A percentile compares a stretch with the other conserved stretches of the same genome.
Conservation (phyloP, 2,329 filamentous ascomycete genomes). For the Pestalotiopsis sp. region DNA sequence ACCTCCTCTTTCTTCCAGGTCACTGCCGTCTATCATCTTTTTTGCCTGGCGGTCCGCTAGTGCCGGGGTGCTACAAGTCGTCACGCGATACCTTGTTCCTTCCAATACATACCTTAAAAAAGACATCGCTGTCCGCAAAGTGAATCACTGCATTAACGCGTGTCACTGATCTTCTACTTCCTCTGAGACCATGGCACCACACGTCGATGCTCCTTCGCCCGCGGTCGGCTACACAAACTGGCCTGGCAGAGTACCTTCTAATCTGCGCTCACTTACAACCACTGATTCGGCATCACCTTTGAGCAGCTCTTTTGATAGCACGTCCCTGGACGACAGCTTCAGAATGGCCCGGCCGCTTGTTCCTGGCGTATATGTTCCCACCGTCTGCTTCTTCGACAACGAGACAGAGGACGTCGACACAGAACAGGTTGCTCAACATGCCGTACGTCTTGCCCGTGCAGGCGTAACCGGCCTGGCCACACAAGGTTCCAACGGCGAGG, state of each 20-base stretch:
- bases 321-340: conserved; percentile 25
- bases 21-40: neutral
- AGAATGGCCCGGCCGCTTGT: conserved; percentile 36
- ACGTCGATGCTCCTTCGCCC: conserved; percentile 36
- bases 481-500: conserved; percentile 82
- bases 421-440: conserved; percentile 57
- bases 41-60: neutral
- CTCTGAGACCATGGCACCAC: conserved; percentile 31
- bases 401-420: conserved; percentile 67
- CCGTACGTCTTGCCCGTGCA: conserved; percentile 70
- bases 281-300: conserved; percentile 17
- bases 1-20: neutral
- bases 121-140: neutral
- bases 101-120: neutral
- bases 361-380: conserved; percentile 70
- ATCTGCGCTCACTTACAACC: conserved; percentile 22
- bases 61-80: neutral
- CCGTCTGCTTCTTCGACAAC: conserved; percentile 70
- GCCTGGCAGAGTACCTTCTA: conserved; percentile 24
- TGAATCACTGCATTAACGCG: neutral
- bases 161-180: neutral
- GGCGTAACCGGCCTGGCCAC: conserved; percentile 75
- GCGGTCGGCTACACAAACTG: conserved; percentile 31
- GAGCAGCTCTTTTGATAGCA: conserved; percentile 30
- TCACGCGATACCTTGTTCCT: neutral